phyloP scores from a whole-genome alignment of 2,329 filamentous ascomycete genomes.

The Cryphonectria naterciae region DNA sequence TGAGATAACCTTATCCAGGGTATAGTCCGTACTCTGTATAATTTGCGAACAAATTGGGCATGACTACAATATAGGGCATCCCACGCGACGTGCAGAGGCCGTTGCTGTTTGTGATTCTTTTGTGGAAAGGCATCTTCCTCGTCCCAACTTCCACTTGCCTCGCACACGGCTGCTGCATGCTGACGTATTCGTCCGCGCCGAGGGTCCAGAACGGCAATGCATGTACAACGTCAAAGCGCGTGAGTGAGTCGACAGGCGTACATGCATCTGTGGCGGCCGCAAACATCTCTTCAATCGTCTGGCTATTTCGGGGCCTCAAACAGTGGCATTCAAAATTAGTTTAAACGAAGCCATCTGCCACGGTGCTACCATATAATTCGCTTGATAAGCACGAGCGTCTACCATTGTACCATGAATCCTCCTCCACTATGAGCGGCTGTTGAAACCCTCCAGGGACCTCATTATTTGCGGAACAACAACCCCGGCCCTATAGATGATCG shows the following conservation, averaged over 20 bases:
- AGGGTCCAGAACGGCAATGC: constrained; percentile 9
- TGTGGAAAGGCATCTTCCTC: not conserved
- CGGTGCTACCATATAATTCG: not conserved
- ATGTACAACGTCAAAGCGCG: not conserved
- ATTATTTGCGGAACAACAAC: constrained; percentile 11
- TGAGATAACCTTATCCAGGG: constrained; percentile 26
- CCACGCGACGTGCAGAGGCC: not conserved
- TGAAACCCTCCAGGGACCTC: constrained; percentile 16
- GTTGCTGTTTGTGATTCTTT: not conserved
- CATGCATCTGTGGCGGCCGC: not conserved
- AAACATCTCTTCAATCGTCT: not conserved
- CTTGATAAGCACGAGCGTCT: not conserved
- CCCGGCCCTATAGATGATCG: not conserved
- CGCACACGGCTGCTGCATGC: constrained; percentile 2
- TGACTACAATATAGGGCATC: not conserved
- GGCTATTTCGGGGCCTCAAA: not conserved
- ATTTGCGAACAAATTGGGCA: not conserved
- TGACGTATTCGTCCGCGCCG: constrained; percentile 18
- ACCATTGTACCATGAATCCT: not conserved
- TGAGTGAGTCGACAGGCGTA: not conserved
- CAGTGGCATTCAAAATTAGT: not conserved
- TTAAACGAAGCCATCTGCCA: not conserved
- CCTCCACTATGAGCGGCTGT: constrained; percentile 11
- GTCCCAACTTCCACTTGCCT: not conserved
- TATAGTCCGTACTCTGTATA: constrained; percentile 4